Evolutionary conservation across 768 basidiomycete genomes (phyloP), one percentile per base, ranked within the genome.

Genomic region (Termitomyces sp.): DNA sequence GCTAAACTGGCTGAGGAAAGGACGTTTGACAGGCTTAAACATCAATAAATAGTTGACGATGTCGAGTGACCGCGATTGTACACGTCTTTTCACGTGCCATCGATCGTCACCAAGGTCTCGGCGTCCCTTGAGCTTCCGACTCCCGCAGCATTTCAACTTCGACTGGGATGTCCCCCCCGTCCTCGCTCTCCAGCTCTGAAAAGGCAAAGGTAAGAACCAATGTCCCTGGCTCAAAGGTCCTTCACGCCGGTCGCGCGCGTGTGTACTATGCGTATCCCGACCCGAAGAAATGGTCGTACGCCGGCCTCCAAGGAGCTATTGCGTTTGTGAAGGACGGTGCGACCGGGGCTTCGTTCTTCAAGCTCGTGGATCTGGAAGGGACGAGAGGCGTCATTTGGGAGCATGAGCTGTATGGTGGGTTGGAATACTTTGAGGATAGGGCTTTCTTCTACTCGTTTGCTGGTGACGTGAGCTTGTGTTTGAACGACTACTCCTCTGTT

Each of bases 371-470:
- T 72, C 67, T 97, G 18, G 73, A 79, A 63, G 91, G 93, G 20
- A 92, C 91, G 4, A 75, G 93, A 55, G 94, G 93, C 5, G 82
- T 95, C 22, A 84, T 94, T 45, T 99, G 96, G 96, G 86, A 93
- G 58, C 92, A 97, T 63, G 94, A 96, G 70, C 73, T 98, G 5
- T 96, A 94, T 65, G 79, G 88, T 27, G 86, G 85, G 34, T 82
- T 96, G 62, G 84, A 90, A 58, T 93, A 93, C 69, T 76, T 83
- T 67, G 81, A 89, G 67, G 96, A 98, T 69, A 78, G 94, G 60
- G 81, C 88, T 2, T 95, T 88, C 81, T 97, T 98, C 67, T 92
- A 96, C 74, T 87, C 93, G 1, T 98, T 97, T 72, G 78, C 87
- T 3, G 89, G 92, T 54, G 95, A 99, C 76, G 95, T 96, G 68